phyloP scores from a whole-genome alignment of 1,284 basidiomycete species.

The Heterobasidion occidentale region DNA sequence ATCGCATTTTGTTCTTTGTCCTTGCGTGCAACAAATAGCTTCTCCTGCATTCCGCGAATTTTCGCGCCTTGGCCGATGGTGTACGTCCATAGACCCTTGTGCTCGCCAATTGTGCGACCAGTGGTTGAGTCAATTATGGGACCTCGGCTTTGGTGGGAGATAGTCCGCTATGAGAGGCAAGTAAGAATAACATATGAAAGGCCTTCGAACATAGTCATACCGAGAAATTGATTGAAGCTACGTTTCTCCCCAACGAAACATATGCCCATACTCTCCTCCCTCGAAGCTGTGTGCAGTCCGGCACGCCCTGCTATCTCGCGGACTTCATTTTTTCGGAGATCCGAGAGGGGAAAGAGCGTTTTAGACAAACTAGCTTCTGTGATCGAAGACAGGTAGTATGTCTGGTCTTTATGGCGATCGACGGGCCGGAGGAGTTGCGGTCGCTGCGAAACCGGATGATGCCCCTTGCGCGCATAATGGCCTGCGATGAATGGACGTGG shows the following conservation, averaged over 20 bases:
- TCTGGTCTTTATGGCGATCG: constrained; percentile 84
- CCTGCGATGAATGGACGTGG: constrained; percentile 33
- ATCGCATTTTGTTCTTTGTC: constrained; percentile 54
- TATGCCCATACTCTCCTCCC: constrained; percentile 92
- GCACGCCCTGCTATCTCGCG: constrained; percentile 68
- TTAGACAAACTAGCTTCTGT: constrained; percentile 54
- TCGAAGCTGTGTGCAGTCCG: constrained; percentile 68
- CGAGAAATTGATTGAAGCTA: constrained; percentile 69
- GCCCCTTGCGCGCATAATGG: constrained; percentile 77
- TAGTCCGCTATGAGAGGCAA: constrained; percentile 59
- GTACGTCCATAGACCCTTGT: constrained; percentile 80
- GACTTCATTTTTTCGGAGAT: constrained; percentile 63
- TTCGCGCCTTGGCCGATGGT: constrained; percentile 82
- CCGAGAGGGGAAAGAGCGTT: constrained; percentile 75
- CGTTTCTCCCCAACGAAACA: constrained; percentile 89
- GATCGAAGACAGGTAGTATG: constrained; percentile 86
- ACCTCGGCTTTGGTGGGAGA: constrained; percentile 58
- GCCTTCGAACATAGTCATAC: constrained; percentile 28
- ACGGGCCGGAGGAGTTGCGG: constrained; percentile 59
- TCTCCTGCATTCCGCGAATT: constrained; percentile 52
- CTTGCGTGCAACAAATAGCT: constrained; percentile 77
- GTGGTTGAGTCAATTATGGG: constrained; percentile 55
- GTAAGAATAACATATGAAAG: neutral
- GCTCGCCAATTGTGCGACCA: constrained; percentile 51
- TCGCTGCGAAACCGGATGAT: constrained; percentile 21